Evolutionary conservation across 345 rosid genomes (phyloP), one percentile per base, ranked within the genome.

Genomic region (Syzygium aqueum): DNA sequence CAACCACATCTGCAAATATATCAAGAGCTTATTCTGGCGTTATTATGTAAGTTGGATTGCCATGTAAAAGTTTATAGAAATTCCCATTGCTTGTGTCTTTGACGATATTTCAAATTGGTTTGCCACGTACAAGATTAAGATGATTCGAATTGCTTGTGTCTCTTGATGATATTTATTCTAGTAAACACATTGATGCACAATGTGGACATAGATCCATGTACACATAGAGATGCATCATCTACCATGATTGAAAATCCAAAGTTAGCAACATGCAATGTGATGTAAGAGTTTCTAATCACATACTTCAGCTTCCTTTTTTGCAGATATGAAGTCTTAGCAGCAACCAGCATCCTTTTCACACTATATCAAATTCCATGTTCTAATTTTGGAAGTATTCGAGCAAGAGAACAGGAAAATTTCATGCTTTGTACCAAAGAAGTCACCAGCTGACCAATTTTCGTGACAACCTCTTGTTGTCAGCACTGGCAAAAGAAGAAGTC

Each of bases 401-500:
- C 7, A 33, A 73, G 80, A 46, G 80, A 33, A 73, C 46, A 33
- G 80, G 46, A 73, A 73, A 37, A 73, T 33, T 73, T 73, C 46
- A 9, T 17, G 80, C 49, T 73, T 19, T 73, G 49, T 17, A 73
- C 80, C 80, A 33, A 73, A 33, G 46, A 73, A 33, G 80, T 73
- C 46, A 73, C 80, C 46, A 73, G 80, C 43, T 33, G 80, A 33
- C 19, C 46, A 33, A 37, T 73, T 33, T 73, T 73, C 0, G 13
- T 33, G 80, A 33, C 80, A 33, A 33, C 46, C 80, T 19, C 25
- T 73, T 17, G 49, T 33, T 33, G 25, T 73, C 49, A 73, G 80
- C 80, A 73, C 49, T 77, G 30, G 12, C 53, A 19, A 53, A 21
- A 84, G 40, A 53, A 88, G 88, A 82, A 88, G 89, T 77, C 87